Base-by-base conservation (phyloP, 306 rosid genomes). In the Morella rubra region DNA sequence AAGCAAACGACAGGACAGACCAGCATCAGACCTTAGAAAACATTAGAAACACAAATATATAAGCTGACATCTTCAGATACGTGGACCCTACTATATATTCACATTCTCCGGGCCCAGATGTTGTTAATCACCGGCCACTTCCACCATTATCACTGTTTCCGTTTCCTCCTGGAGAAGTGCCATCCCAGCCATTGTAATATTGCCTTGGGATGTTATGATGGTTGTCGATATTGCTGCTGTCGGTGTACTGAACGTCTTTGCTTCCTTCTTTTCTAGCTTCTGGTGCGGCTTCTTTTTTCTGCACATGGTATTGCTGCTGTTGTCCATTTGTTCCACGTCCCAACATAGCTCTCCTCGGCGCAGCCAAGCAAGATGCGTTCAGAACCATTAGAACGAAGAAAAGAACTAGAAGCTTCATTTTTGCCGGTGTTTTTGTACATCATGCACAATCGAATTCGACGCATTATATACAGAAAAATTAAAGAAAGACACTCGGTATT, bases 181-280 rank as follows among this genome's bases (percentile, higher is more conserved):
- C 86, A 44, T 47, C 75, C 65, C 41, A 58, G 5, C 61, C 66
- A 41, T 82, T 81, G 87, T 78, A 82, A 69, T 81, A 45, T 68
- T 76, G 84, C 70, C 87, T 82, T 18, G 87, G 80, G 72, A 78
- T 81, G 79, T 52, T 77, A 74, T 83, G 91, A 72, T 84, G 90
- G 74, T 79, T 86, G 77, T 61, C 77, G 13, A 74, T 50, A 10
- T 75, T 79, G 58, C 72, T 78, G 58, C 72, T 78, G 58, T 45
- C 77, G 1, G 82, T 80, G 73, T 65, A 71, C 72, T 76, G 53
- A 20, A 55, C 69, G 27, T 24, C 27, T 52, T 51, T 70, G 79
- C 71, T 74, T 74, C 70, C 82, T 50, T 32, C 87, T 11, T 77
- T 78, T 49, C 69, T 53, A 68, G 68, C 81, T 81, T 84, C 81